These are phyloP conservation scores for Wickerhamomyces queroliae DNA, from an alignment of 805 yeast species.

Conservation along the genomic window DNA sequence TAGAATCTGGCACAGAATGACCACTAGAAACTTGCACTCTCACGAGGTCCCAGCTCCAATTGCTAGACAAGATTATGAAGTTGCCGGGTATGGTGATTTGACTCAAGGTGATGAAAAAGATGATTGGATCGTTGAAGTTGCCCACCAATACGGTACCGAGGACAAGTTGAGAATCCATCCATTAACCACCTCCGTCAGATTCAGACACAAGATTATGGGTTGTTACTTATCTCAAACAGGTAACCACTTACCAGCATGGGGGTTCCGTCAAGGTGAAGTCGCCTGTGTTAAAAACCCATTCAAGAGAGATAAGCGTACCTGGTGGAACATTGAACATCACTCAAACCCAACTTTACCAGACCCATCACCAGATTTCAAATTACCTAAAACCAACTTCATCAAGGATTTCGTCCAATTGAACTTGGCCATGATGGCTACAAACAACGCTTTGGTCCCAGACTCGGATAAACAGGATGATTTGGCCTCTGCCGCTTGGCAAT, in stretches of 20 bases:
- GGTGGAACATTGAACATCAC: conserved; percentile 85
- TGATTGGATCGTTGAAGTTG: conserved; percentile 71
- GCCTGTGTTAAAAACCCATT: conserved; percentile 68
- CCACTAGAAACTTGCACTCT: conserved; percentile 65
- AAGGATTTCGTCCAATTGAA: conserved; percentile 72
- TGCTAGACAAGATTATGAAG: conserved; percentile 48
- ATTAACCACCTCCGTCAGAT: conserved; percentile 74
- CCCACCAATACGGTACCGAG: conserved; percentile 51
- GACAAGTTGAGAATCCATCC: conserved; percentile 62
- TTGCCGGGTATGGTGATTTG: conserved; percentile 66
- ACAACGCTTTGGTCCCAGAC: conserved; percentile 77
- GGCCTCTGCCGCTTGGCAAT: conserved; percentile 78
- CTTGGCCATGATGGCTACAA: conserved; percentile 85
- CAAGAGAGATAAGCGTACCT: conserved; percentile 72
- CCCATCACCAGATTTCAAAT: conserved; percentile 53
- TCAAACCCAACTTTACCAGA: conserved; percentile 51
- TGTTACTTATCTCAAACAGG: conserved; percentile 90
- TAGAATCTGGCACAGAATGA: conserved; percentile 56
- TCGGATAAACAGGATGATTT: conserved; percentile 65
- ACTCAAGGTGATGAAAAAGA: conserved; percentile 66
- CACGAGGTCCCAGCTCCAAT: conserved; percentile 65
- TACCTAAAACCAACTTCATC: conserved; percentile 73
- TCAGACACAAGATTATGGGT: conserved; percentile 59
- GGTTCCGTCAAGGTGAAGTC: conserved; percentile 96
- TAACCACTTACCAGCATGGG: conserved; percentile 86